Evolutionary conservation across 2,329 filamentous ascomycete genomes (phyloP).

Genomic region (Venturia oleaginea): DNA sequence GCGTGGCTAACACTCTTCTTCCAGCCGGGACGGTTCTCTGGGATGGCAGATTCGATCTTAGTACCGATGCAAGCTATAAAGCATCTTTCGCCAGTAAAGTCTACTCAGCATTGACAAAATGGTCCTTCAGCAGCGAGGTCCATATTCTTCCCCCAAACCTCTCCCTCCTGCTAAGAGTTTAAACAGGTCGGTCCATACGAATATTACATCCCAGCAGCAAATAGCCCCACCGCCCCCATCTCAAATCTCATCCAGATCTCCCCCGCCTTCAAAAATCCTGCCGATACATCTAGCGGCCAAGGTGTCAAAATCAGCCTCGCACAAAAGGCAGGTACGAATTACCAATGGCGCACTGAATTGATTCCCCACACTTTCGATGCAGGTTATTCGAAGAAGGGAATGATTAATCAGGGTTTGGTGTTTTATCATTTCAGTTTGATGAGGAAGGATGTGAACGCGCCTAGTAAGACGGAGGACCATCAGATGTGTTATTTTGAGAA

Average conservation of each 20-base stretch:
- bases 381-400: conserved; percentile 31
- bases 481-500: conserved; percentile 57
- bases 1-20: background rate
- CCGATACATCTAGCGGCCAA: conserved; percentile 51
- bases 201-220: conserved; percentile 62
- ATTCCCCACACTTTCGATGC: conserved; percentile 44
- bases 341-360: conserved; percentile 63
- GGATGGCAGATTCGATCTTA: conserved; percentile 56
- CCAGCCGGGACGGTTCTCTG: conserved; percentile 43
- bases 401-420: conserved; percentile 57
- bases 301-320: conserved; percentile 61
- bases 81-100: conserved; percentile 28
- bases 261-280: conserved; percentile 54
- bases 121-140: conserved; percentile 61
- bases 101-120: conserved; percentile 44
- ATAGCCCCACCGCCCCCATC: conserved; percentile 32
- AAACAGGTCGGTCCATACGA: conserved; percentile 62
- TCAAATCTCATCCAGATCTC: conserved; percentile 55
- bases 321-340: conserved; percentile 54
- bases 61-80: conserved; percentile 14
- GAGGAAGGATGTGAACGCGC: conserved; percentile 49
- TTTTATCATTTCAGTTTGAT: conserved; percentile 66
- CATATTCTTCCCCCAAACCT: too few species aligned
- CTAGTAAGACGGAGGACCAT: conserved; percentile 55
- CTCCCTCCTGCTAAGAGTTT: too few species aligned